A percentile compares a stretch with the other conserved stretches of the same genome.
Evolutionary conservation across 2,329 filamentous ascomycete species (phyloP).

Genomic region (Diaporthe destruens): DNA sequence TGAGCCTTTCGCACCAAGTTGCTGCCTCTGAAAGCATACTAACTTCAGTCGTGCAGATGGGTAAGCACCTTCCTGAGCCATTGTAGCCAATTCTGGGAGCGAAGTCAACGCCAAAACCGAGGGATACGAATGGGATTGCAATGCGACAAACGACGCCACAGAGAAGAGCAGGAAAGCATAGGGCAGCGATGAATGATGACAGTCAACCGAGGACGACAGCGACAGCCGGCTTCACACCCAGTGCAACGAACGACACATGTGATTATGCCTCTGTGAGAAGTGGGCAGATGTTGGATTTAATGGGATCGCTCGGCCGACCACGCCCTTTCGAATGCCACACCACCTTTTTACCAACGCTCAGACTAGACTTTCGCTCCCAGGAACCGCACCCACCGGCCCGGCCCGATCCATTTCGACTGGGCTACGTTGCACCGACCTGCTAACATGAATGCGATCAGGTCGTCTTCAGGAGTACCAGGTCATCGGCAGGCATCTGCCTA

Average conservation of each 20-base stretch:
- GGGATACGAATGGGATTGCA: not conserved
- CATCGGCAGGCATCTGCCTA: conserved; percentile 99
- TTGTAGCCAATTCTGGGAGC: conserved; percentile 30
- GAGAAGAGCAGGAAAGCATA: not conserved
- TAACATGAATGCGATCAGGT: conserved; percentile 68
- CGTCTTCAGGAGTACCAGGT: conserved; percentile 99
- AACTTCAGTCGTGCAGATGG: conserved; percentile 65
- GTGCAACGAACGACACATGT: not conserved
- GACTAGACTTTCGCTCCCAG: conserved; percentile 47
- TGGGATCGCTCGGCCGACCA: not conserved
- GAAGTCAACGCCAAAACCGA: conserved; percentile 34
- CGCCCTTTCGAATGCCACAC: not conserved
- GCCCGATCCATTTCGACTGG: not conserved
- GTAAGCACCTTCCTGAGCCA: conserved; percentile 60
- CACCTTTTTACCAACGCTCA: not conserved
- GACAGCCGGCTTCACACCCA: not conserved
- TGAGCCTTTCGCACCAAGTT: conserved; percentile 37
- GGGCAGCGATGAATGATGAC: not conserved
- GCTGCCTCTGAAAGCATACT: conserved; percentile 48
- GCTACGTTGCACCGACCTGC: conserved; percentile 9
- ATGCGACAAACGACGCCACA: conserved; percentile 8
- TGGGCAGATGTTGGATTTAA: not conserved
- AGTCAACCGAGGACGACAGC: not conserved
- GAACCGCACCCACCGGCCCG: not conserved
- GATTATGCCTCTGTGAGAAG: not conserved